Conservation (phyloP, 2,329 filamentous ascomycete genomes). For the Hypocrella siamensis region DNA sequence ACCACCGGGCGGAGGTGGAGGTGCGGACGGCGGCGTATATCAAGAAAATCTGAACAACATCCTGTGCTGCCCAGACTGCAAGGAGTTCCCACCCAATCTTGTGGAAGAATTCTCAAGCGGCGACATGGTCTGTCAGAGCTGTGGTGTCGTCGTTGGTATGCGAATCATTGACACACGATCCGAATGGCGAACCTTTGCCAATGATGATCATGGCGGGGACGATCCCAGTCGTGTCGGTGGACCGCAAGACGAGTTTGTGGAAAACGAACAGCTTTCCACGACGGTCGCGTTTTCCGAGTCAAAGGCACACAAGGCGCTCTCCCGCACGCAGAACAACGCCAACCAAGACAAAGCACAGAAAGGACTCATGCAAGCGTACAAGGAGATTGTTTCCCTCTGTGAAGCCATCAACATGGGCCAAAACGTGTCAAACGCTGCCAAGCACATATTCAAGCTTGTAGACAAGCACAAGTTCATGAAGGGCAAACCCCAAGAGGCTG, state of each 20-base stretch:
- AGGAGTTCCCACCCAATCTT: constrained; percentile 79
- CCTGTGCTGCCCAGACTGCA: constrained; percentile 80
- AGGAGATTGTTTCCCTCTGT: constrained; percentile 76
- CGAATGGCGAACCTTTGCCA: constrained; percentile 97
- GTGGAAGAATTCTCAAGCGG: constrained; percentile 85
- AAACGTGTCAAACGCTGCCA: constrained; percentile 74
- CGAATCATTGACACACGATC: constrained; percentile 90
- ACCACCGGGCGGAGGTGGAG: constrained; percentile 18
- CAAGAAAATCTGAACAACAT: constrained; percentile 76
- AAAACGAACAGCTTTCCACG: constrained; percentile 80
- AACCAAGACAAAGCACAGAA: constrained; percentile 74
- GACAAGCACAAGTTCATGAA: constrained; percentile 90
- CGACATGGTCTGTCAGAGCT: constrained; percentile 85
- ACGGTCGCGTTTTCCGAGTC: constrained; percentile 72
- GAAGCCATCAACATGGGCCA: constrained; percentile 71
- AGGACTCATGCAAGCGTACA: constrained; percentile 66
- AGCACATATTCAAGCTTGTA: constrained; percentile 88
- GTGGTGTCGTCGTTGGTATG: constrained; percentile 78
- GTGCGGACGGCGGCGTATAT: constrained; percentile 15
- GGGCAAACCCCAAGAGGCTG: constrained; percentile 83
- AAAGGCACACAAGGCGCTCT: constrained; percentile 55
- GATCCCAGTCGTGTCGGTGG: constrained; percentile 98
- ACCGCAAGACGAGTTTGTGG: constrained; percentile 74
- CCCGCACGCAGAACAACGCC: constrained; percentile 76
- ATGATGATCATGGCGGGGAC: constrained; percentile 91